Evolutionary conservation across 768 basidiomycete species (phyloP), one percentile per base, ranked within the genome.

Genomic region (Tylopilus sp.): DNA sequence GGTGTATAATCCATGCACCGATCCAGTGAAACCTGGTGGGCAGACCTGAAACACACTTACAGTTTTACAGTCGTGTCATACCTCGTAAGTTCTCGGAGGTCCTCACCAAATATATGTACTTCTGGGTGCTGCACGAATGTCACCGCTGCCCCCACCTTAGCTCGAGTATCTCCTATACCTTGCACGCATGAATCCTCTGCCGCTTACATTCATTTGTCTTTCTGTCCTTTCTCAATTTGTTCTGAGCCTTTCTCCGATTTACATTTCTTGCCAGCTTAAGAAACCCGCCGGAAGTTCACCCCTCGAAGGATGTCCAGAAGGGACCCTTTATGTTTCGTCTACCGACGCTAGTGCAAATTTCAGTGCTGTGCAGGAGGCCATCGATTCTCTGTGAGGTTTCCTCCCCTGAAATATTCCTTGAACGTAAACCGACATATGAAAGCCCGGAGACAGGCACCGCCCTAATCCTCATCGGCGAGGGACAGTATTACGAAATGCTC

Each of bases 401-500:
- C 30, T 51, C 26, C 31, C 36, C 13, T n/a, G 25, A 12, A n/a
- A n/a, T n/a, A n/a, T 20, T 6, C 25, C 12, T n/a, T 12, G 9
- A 23, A 13, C 22, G 41, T 22, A 47, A 11, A 12, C 40, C 48
- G 46, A 49, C 26, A 0, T 22, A n/a, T 10, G 6, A 20, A 31
- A 86, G 82, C 18, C 73, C 78, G 0, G 58, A 71, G 23, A 59
- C 65, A 8, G 74, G 72, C 4, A 25, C 53, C 4, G 77, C 73
- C 0, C 69, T 69, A 2, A 81, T 86, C 33, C 75, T 86, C 23
- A 72, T 87, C 35, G 83, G 73, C 0, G 68, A 69, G 48, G 85
- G 85, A 7, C 71, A 77, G 44, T 87, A 86, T 53, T 75, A 77
- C 44, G 84, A 85, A 65, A 75, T 73, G 1, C 59, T 86, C 5